A percentile compares a stretch with the other conserved stretches of the same genome.
These are phyloP conservation scores for Teunomyces tritomae DNA, from an alignment of 805 yeast genomes.

Conservation along the genomic window DNA sequence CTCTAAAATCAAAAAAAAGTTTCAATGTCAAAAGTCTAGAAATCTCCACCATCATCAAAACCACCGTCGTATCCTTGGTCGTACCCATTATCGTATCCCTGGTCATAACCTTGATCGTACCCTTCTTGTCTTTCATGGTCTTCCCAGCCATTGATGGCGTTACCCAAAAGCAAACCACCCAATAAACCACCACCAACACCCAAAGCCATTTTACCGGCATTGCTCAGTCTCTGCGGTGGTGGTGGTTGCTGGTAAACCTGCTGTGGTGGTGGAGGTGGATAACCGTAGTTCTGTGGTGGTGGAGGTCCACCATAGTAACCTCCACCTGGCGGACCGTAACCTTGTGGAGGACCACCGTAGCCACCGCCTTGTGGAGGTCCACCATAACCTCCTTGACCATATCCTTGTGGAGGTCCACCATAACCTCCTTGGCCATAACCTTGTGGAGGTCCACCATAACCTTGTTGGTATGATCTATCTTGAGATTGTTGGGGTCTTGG, in stretches of 20 bases:
- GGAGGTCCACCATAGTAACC: constrained; percentile 15
- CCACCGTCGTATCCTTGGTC: constrained; percentile 24
- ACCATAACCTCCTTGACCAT: constrained; percentile 25
- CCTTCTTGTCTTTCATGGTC: constrained; percentile 25
- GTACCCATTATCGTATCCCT: constrained; percentile 28
- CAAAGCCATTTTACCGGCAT: constrained; percentile 36
- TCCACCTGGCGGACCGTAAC: constrained; percentile 19
- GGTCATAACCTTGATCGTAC: constrained; percentile 35
- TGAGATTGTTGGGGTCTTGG: background rate
- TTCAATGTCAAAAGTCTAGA: background rate
- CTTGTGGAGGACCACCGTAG: constrained; percentile 17
- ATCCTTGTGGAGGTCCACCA: constrained; percentile 16
- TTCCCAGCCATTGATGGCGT: constrained; percentile 35
- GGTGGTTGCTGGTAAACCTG: constrained; percentile 28
- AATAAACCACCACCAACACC: constrained; percentile 54
- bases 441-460: constrained; percentile 10
- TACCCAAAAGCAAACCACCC: constrained; percentile 56
- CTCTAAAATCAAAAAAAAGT: too few species aligned
- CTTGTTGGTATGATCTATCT: constrained; percentile 2
- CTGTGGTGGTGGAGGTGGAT: constrained; percentile 22
- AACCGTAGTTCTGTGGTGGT: constrained; percentile 27
- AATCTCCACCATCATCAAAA: constrained; percentile 18
- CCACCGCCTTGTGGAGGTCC: constrained; percentile 8
- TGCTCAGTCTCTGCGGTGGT: constrained; percentile 25
- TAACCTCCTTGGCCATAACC: constrained; percentile 22